A percentile compares a stretch with the other conserved stretches of the same genome.
phyloP scores from a whole-genome alignment of 768 basidiomycete genomes.

The Dictyophora rubrovolvata region DNA sequence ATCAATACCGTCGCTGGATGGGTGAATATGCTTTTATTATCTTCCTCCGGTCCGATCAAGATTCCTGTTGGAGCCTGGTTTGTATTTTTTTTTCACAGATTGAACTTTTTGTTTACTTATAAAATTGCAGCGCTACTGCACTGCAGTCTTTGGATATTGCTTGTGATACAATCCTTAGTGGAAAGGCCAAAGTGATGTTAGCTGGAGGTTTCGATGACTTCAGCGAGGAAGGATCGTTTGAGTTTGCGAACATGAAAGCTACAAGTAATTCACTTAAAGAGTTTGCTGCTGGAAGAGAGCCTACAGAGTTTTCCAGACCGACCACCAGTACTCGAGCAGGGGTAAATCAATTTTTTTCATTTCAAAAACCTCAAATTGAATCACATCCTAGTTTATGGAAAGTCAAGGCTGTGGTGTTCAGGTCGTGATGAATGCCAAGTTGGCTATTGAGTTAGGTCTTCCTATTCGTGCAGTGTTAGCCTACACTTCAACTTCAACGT shows the following conservation, averaged over 20 bases:
- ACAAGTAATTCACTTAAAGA: slow-evolving; percentile 96
- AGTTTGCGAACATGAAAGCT: slow-evolving; percentile 99
- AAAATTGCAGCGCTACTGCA: slow-evolving; percentile 68
- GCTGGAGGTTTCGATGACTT: slow-evolving; percentile 98
- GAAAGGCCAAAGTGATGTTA: slow-evolving; percentile 99
- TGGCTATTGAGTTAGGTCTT: slow-evolving; percentile 87
- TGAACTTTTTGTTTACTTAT: background rate
- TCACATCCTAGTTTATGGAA: slow-evolving; percentile 72
- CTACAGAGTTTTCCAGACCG: slow-evolving; percentile 97
- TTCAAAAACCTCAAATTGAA: background rate
- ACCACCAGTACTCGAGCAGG: slow-evolving; percentile 94
- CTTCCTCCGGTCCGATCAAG: slow-evolving; percentile 96
- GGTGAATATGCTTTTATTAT: slow-evolving; percentile 90
- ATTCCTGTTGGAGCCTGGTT: slow-evolving; percentile 98
- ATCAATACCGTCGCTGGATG: slow-evolving; percentile 99
- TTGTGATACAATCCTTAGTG: slow-evolving; percentile 86
- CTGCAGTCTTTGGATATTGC: slow-evolving; percentile 97
- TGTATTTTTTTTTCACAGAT: slow-evolving; percentile 16
- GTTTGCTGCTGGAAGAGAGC: slow-evolving; percentile 98
- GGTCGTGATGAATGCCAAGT: slow-evolving; percentile 93
- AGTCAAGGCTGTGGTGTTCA: slow-evolving; percentile 94
- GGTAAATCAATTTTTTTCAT: slow-evolving; percentile 32
- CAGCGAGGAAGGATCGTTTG: slow-evolving; percentile 95
- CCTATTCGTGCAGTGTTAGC: slow-evolving; percentile 90
- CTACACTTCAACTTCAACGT: slow-evolving; percentile 95